Evolutionary conservation across 345 rosid species (phyloP), one percentile per base, ranked within the genome.

Genomic region (Camelina sativa): DNA sequence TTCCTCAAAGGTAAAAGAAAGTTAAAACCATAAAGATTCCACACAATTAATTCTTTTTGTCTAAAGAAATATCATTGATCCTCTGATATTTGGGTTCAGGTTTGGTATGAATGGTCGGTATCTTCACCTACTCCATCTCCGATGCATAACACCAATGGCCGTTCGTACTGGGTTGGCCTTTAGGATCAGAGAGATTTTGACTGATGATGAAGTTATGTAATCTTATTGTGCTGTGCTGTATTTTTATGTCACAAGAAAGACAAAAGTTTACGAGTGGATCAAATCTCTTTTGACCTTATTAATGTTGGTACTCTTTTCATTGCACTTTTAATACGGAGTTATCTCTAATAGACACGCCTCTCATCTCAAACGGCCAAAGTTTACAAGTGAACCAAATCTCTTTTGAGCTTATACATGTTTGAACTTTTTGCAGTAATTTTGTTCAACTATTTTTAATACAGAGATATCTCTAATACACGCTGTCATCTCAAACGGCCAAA

Each of bases 101-200:
- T 92, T 64, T 95, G 99, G 98, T 92, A 95, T 40, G 98, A 95
- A 73, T 95, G 99, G 99, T 85, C 91, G 28, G 94, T 89, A 61
- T 62, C 88, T 28, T 85, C 92, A 46, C 98, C 97, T 7, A 22
- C 58, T 50, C 81, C 84, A 28, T 83, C 90, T 13, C 85, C 98
- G 10, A 58, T 92, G 52, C 99, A 92, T 85, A 95, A 95, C 87
- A 84, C 85, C 86, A 92, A 87, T 62, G 99, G 98, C 13, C 97
- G 98, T 44, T 95, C 99, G 2, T 90, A 92, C 38, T 89, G 98
- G 99, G 98, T 92, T 13, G 99, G 99, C 32, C 94, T 92, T 25
- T 95, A 89, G 85, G 55, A 30, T 52, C 38, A 52, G 50, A 50
- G 40, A 56, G 56, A 8, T 50, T 51, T 72, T 20, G 57, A 38